Base-by-base conservation (phyloP, 2,329 filamentous ascomycete species). In the Neonectria faginata region DNA sequence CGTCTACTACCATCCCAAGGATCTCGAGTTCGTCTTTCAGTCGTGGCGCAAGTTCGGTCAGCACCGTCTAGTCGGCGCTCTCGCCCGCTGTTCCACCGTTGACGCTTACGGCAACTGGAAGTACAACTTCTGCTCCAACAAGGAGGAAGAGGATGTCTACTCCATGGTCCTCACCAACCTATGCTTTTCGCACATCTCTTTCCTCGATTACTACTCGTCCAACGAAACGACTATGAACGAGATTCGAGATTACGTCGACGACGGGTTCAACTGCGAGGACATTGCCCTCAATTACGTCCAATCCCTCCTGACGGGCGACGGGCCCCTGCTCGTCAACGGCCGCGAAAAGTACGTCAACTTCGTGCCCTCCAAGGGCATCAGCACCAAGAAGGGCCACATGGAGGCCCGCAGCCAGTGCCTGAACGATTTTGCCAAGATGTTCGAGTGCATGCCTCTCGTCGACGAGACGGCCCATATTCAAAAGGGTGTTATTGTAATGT, bases 11-110 rank as follows among this genome's bases (percentile, higher is more conserved):
- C 70, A 74, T 29, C 79, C 79, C 20, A 60, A 67, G 3, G 79
- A 81, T 50, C 74, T 81, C 16, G 79, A 81, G 12, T 81, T 79
- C n/a, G 77, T 75, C 22, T 81, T 81, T 57, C 78, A 81, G 55
- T 71, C 75, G 14, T 81, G 79, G 79, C 79, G 79, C 66, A 75
- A 78, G 60, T 79, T 79, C 45, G 79, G 79, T 39, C 74, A 68
- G 29, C 64, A 77, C 54, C 69, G 78, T 18, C 67, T 81, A 42
- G 74, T 74, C 0, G 79, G 79, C 1, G 78, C 77, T 2, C 74
- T 81, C 10, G 72, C 78, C 4, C 78, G 79, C n/a, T 81, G 79
- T 62, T 69, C 74, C 6, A 65, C 63, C 1, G 61, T 72, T 18
- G 69, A 74, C 22, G 60, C 67, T 5, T 63, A 72, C 11, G 75